phyloP scores from a whole-genome alignment of 2,329 filamentous ascomycete genomes.

The Triangularia setosa region DNA sequence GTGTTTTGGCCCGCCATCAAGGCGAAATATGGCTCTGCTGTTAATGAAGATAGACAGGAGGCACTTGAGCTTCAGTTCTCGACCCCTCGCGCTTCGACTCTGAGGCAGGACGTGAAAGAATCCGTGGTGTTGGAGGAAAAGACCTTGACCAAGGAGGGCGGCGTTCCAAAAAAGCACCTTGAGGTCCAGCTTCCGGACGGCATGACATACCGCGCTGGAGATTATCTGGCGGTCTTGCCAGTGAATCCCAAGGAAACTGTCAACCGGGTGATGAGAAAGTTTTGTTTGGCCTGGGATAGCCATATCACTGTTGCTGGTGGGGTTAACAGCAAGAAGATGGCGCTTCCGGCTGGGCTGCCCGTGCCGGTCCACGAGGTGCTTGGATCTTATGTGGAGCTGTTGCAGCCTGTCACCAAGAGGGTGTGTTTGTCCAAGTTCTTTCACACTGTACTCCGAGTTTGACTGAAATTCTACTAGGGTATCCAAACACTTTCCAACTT shows the following conservation, averaged over 20 bases:
- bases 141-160: conserved; percentile 41
- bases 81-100: conserved; percentile 50
- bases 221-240: conserved; percentile 72
- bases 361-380: conserved; percentile 62
- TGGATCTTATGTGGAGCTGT: conserved; percentile 68
- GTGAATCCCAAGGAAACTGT: conserved; percentile 63
- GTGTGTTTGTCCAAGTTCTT: conserved; percentile 32
- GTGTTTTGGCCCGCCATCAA: conserved; percentile 48
- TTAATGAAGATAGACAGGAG: conserved; percentile 30
- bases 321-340: conserved; percentile 43
- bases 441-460: neutral
- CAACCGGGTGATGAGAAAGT: conserved; percentile 59
- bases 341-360: conserved; percentile 51
- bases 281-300: conserved; percentile 66
- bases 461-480: conserved; percentile 34
- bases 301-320: conserved; percentile 52
- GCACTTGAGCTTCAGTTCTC: conserved; percentile 48
- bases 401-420: conserved; percentile 67
- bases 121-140: conserved; percentile 54
- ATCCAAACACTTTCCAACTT: conserved; percentile 32
- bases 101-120: conserved; percentile 62
- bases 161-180: conserved; percentile 55
- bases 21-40: conserved; percentile 35
- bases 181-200: conserved; percentile 64
- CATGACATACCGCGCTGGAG: conserved; percentile 65